These are phyloP conservation scores for Tricholoma furcatifolium DNA, from an alignment of 768 basidiomycete species.

Conservation along the genomic window DNA sequence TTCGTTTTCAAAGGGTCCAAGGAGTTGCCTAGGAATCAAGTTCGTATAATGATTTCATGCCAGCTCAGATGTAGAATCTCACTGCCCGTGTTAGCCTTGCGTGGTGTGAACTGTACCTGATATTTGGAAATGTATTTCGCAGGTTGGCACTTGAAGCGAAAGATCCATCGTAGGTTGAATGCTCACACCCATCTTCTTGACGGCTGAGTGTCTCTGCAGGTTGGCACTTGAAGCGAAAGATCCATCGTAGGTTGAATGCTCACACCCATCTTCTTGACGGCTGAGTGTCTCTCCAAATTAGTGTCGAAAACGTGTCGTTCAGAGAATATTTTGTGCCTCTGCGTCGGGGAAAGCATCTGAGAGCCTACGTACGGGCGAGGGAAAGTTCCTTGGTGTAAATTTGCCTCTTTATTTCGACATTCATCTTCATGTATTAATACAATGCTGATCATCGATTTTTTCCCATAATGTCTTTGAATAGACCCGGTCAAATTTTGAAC, in stretches of 20 bases:
- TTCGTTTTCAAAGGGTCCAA: constrained; percentile 1
- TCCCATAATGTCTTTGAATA: too few relatives aligned
- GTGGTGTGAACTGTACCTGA: constrained; percentile 4
- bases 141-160: constrained; percentile 26
- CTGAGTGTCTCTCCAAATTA: constrained; percentile 4
- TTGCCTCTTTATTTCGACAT: too few relatives aligned
- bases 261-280: not conserved
- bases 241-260: constrained; percentile 28
- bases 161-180: constrained; percentile 28
- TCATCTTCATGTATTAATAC: too few relatives aligned
- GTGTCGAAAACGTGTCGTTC: constrained; percentile 30
- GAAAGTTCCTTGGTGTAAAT: constrained; percentile 4
- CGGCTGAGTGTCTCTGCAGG: not conserved
- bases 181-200: not conserved
- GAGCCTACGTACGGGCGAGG: constrained; percentile 24
- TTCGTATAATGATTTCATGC: not conserved
- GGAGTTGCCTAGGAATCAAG: constrained; percentile 6
- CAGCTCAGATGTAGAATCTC: not conserved
- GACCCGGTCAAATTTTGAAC: too few relatives aligned
- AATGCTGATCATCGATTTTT: too few relatives aligned
- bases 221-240: constrained; percentile 29
- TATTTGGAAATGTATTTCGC: constrained; percentile 1
- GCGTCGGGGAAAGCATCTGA: constrained; percentile 31
- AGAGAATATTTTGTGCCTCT: constrained; percentile 36
- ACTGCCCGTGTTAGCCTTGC: not conserved